A percentile compares a stretch with the other conserved stretches of the same genome.
Conservation (phyloP, 805 yeast species). For the Saccharomyces paradoxus region DNA sequence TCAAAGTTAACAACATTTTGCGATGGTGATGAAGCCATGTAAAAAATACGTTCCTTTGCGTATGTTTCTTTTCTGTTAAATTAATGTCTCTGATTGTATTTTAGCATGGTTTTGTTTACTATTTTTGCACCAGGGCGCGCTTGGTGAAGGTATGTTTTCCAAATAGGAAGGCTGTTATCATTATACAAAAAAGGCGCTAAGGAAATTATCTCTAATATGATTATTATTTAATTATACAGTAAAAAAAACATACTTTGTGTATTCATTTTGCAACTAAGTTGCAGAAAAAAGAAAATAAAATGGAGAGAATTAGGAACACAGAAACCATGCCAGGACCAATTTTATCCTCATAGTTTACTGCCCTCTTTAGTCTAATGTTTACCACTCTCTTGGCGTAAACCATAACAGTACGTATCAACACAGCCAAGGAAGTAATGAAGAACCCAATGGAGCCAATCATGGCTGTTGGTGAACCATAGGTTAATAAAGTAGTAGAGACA, state of each 20-base stretch:
- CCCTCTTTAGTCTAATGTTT: conserved; percentile 73
- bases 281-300: conserved; percentile 51
- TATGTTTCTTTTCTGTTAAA: not conserved
- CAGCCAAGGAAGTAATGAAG: conserved; percentile 67
- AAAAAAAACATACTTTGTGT: not conserved
- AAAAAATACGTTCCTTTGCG: not conserved
- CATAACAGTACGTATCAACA: conserved; percentile 63
- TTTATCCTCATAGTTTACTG: conserved; percentile 78
- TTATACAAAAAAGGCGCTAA: not conserved
- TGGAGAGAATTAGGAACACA: conserved; percentile 59
- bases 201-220: not conserved
- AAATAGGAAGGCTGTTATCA: not conserved
- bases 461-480: conserved; percentile 71
- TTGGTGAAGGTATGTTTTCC: not conserved
- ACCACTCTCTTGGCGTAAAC: conserved; percentile 75
- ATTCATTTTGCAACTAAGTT: conserved; percentile 8
- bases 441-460: conserved; percentile 81
- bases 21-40: not conserved
- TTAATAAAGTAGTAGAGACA: conserved; percentile 76
- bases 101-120: not conserved
- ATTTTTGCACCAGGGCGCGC: not conserved
- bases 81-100: not conserved
- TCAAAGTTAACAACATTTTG: conserved; percentile 31
- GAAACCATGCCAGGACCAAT: conserved; percentile 84
- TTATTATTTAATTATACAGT: not conserved